Evolutionary conservation across 257 asterid genomes (phyloP), one percentile per base, ranked within the genome.

Genomic region (Plantago elongata): DNA sequence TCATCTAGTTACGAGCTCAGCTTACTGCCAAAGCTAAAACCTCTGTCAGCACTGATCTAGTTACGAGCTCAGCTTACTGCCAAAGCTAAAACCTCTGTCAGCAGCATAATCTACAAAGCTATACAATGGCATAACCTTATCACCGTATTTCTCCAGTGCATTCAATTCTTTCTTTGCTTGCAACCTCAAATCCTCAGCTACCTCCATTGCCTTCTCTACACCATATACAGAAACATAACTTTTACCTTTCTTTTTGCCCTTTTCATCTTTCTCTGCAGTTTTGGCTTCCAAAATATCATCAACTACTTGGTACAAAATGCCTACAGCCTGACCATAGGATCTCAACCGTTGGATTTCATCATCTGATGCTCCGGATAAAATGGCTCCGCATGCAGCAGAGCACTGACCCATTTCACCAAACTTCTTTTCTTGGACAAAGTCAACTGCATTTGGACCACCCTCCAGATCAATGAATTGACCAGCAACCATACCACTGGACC

Each of bases 401-500:
- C 95, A 92, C 74, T 83, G 89, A 0, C 87, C 96, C 98, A 92
- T 89, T 74, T 92, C 98, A 9, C 98, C 96, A 13, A 72, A 92
- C 70, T 92, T 92, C 80, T 86, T 91, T 60, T 88, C 93, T 71
- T 86, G 93, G 37, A 88, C 85, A 18, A 84, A 86, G 13, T 82
- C 92, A 14, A 91, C 82, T 11, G 83, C 89, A 42, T 81, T 75
- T 13, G 96, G 85, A 13, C 89, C 87, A 37, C 95, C 94, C 64
- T 82, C 96, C 10, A 88, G 90, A 75, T 88, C 98, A 5, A 88
- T 49, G 27, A 91, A 81, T 75, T 91, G 98, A 43, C 98, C 97
- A 0, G 97, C 98, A 43, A 93, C 95, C 98, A 91, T 91, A 4
- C 98, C 97, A 0, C 95, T 88, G 74, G 98, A 88, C 59, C 98